Conservation (phyloP, 345 rosid genomes). For the Rhodamnia rubescens region DNA sequence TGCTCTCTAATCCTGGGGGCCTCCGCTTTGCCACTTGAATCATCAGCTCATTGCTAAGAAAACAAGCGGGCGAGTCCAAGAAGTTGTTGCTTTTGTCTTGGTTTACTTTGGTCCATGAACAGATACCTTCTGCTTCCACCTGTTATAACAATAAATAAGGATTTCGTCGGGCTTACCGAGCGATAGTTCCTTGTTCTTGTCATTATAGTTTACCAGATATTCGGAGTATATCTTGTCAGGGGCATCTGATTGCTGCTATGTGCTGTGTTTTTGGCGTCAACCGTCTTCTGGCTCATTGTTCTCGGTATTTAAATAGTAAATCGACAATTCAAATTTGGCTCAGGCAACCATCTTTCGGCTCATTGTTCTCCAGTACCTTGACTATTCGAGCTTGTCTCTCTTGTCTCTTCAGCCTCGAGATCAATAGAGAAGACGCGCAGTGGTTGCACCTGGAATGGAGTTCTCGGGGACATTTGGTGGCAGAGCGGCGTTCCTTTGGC, state of each 20-base stretch:
- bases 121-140: background rate
- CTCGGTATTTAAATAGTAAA: background rate
- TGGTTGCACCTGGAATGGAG: background rate
- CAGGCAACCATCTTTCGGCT: background rate
- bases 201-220: background rate
- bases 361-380: background rate
- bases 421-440: background rate
- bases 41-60: background rate
- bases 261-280: background rate
- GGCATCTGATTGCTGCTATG: background rate
- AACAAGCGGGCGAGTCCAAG: background rate
- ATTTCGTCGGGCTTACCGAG: background rate
- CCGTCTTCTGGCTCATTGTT: background rate
- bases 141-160: background rate
- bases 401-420: background rate
- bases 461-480: background rate
- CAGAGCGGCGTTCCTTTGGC: background rate
- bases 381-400: background rate
- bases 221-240: background rate
- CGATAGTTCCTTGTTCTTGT: background rate
- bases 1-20: background rate
- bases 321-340: background rate
- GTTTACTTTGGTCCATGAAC: background rate
- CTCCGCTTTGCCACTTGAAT: background rate
- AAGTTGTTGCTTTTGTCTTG: background rate